A percentile compares a stretch with the other conserved stretches of the same genome.
Evolutionary conservation across 1,139 yeast genomes (phyloP).

Genomic region (Zygoascus sp.): DNA sequence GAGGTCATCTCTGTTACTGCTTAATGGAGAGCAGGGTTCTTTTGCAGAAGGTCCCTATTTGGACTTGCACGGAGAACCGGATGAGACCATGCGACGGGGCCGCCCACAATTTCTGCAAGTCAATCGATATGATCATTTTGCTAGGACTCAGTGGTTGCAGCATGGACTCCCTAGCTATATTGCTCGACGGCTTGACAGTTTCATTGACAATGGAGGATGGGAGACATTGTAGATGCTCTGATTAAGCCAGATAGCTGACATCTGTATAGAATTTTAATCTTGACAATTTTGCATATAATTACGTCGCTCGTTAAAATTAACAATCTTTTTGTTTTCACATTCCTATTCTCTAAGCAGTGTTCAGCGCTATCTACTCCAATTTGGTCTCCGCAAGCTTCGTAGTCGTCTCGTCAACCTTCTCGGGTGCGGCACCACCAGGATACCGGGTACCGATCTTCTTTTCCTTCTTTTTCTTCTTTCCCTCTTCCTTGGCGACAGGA

Average conservation of each 20-base stretch:
- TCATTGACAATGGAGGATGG: conserved; percentile 92
- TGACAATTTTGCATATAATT: conserved; percentile 9
- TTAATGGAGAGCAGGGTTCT: conserved; percentile 65
- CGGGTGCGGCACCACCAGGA: conserved; percentile 54
- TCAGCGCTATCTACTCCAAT: neutral
- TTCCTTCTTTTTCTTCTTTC: conserved; percentile 63
- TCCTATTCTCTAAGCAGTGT: neutral
- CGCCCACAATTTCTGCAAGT: conserved; percentile 66
- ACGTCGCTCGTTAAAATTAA: neutral
- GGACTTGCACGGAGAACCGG: conserved; percentile 83
- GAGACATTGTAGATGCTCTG: conserved; percentile 73
- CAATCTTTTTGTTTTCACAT: too few species aligned
- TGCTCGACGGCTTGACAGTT: conserved; percentile 73
- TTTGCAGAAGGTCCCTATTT: conserved; percentile 81
- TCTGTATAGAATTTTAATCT: neutral
- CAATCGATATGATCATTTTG: conserved; percentile 62
- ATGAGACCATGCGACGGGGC: conserved; percentile 64
- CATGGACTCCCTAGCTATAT: conserved; percentile 75
- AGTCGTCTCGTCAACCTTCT: conserved; percentile 22
- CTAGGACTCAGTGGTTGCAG: conserved; percentile 66
- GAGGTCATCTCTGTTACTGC: conserved; percentile 61
- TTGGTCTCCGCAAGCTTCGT: conserved; percentile 28
- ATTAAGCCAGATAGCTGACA: too few species aligned
- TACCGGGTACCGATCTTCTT: conserved; percentile 82
- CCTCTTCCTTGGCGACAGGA: conserved; percentile 63